A percentile compares a stretch with the other conserved stretches of the same genome.
These are phyloP conservation scores for Amphichorda felina DNA, from an alignment of 2,329 filamentous ascomycete species.

Conservation along the genomic window DNA sequence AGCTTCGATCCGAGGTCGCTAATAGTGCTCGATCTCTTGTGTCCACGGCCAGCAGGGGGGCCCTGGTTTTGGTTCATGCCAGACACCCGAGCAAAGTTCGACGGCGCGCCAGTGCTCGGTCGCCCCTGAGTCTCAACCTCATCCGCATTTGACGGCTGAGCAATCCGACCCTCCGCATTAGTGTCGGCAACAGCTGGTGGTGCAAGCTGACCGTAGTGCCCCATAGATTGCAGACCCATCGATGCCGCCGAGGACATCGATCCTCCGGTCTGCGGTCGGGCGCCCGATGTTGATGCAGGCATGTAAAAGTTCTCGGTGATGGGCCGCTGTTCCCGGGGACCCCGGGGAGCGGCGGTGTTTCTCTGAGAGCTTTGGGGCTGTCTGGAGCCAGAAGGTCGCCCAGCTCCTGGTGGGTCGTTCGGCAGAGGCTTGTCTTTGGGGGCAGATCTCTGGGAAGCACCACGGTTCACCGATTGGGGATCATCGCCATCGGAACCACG, in stretches of 20 bases:
- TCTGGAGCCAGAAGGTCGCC: constrained; percentile 21
- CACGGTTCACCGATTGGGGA: background rate
- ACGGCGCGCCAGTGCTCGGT: constrained; percentile 45
- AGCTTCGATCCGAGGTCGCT: constrained; percentile 74
- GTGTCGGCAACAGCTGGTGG: constrained; percentile 80
- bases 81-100: constrained; percentile 46
- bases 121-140: constrained; percentile 58
- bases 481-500: constrained; percentile 38
- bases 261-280: constrained; percentile 69
- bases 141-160: constrained; percentile 51
- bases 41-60: constrained; percentile 33
- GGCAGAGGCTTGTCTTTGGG: constrained; percentile 46
- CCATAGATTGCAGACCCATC: constrained; percentile 54
- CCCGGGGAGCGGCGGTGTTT: constrained; percentile 13
- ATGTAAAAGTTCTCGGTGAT: constrained; percentile 27
- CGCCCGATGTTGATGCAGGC: constrained; percentile 7
- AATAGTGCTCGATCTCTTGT: constrained; percentile 64
- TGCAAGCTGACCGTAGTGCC: constrained; percentile 69
- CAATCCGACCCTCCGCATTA: constrained; percentile 80
- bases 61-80: constrained; percentile 41
- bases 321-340: constrained; percentile 21
- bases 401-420: constrained; percentile 38
- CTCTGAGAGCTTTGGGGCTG: constrained; percentile 37
- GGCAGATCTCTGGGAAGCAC: constrained; percentile 13
- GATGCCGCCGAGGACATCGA: constrained; percentile 61